Evolutionary conservation across 306 rosid species (phyloP).

Genomic region (Trifolium fragiferum): DNA sequence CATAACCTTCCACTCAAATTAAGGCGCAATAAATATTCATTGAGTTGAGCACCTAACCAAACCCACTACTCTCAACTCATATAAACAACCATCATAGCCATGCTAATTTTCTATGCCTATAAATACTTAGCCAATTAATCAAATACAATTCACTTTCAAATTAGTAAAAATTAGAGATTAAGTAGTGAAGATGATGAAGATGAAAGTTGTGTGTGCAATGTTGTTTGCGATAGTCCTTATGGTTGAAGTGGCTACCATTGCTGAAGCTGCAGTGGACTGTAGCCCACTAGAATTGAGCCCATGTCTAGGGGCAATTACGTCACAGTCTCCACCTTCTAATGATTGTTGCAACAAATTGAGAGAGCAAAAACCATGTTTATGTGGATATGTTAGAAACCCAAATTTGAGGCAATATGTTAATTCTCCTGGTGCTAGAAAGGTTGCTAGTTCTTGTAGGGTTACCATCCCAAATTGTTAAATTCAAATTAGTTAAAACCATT

Average conservation of each 20-base stretch:
- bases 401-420: slow-evolving; percentile 43
- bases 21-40: not conserved
- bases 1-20: slow-evolving; percentile 3
- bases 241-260: slow-evolving; percentile 23
- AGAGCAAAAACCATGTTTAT: slow-evolving; percentile 66
- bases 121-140: not conserved
- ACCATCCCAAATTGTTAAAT: slow-evolving; percentile 48
- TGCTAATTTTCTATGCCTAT: not conserved
- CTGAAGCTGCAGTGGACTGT: slow-evolving; percentile 60
- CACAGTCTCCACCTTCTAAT: slow-evolving; percentile 8
- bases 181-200: not conserved
- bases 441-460: slow-evolving; percentile 51
- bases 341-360: slow-evolving; percentile 58
- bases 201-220: slow-evolving; percentile 37
- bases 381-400: slow-evolving; percentile 63
- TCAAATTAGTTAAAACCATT: not conserved
- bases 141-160: not conserved
- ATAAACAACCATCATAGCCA: not conserved
- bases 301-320: slow-evolving; percentile 50
- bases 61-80: slow-evolving; percentile 14
- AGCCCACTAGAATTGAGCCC: slow-evolving; percentile 34
- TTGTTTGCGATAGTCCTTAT: slow-evolving; percentile 39
- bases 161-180: not conserved
- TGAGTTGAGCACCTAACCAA: slow-evolving; percentile 12
- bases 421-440: slow-evolving; percentile 53